These are phyloP conservation scores for Phytophthora fragariaefolia DNA, from an alignment of 352 stramenopile species.

Conservation along the genomic window DNA sequence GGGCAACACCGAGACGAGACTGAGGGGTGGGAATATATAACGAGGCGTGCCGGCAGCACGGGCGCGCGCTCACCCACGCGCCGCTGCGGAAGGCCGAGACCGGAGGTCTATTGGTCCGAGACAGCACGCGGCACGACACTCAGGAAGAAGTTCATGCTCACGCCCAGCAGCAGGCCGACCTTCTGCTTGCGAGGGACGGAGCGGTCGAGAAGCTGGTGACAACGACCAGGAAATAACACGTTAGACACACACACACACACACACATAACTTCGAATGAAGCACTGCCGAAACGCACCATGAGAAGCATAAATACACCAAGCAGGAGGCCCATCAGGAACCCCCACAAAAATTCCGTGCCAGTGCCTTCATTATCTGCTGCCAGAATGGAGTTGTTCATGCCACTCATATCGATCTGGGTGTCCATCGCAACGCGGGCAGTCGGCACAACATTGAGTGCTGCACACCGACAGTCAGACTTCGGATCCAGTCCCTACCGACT, in stretches of 20 bases:
- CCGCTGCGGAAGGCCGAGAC: conserved; percentile 6
- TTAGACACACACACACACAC: not conserved
- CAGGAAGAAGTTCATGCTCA: conserved; percentile 92
- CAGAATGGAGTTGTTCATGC: conserved; percentile 84
- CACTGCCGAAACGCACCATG: conserved; percentile 56
- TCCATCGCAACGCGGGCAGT: conserved; percentile 76
- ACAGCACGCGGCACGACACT: conserved; percentile 86
- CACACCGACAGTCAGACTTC: conserved; percentile 8
- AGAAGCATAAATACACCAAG: conserved; percentile 91
- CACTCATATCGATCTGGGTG: conserved; percentile 86
- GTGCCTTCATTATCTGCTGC: conserved; percentile 90
- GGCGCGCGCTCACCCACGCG: not conserved
- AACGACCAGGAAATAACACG: not conserved
- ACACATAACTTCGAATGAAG: no score
- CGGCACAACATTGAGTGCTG: conserved; percentile 82
- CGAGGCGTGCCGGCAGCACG: conserved; percentile 21
- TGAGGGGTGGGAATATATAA: conserved; percentile 39
- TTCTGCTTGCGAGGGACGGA: conserved; percentile 90
- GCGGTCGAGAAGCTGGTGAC: conserved; percentile 75
- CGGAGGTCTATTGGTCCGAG: conserved; percentile 58
- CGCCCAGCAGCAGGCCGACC: conserved; percentile 81
- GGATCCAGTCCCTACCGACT: not conserved
- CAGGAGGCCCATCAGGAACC: conserved; percentile 87
- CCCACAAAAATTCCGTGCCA: conserved; percentile 88
- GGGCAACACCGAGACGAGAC: conserved; percentile 12